Percentiles rank a stretch among this genome's conserved stretches.
Evolutionary conservation across 805 yeast genomes (phyloP).

Genomic region (Dipodascus albidus): DNA sequence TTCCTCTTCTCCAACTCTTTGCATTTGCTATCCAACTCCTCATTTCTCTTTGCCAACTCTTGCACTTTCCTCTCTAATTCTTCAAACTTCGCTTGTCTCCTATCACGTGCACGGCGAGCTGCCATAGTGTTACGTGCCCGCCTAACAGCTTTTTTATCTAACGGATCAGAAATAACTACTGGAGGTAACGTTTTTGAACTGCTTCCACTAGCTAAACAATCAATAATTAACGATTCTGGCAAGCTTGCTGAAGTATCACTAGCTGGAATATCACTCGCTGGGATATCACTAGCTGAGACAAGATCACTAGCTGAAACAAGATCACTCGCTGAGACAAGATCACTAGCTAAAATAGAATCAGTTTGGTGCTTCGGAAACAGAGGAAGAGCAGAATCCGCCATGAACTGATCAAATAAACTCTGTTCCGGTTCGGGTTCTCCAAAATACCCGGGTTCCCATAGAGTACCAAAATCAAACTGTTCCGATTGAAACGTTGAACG

Average conservation of each 20-base stretch:
- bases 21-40: not conserved
- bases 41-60: not conserved
- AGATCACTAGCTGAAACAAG: not conserved
- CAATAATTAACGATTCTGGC: not conserved
- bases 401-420: not conserved
- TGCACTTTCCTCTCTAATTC: conserved; percentile 45
- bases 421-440: too few relatives aligned
- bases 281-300: not conserved
- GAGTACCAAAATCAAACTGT: not conserved
- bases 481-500: not conserved
- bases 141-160: conserved; percentile 61
- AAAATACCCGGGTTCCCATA: not conserved
- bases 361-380: too few relatives aligned
- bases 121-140: conserved; percentile 90
- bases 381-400: not conserved
- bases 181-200: conserved; percentile 36
- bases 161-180: conserved; percentile 37
- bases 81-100: conserved; percentile 78
- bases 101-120: conserved; percentile 87
- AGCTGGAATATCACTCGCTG: too few relatives aligned
- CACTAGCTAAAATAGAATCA: too few relatives aligned
- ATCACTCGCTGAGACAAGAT: not conserved
- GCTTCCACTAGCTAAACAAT: not conserved
- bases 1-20: not conserved
- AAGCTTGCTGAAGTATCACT: too few relatives aligned